These are phyloP conservation scores for Tetrapyrgos nigripes DNA, from an alignment of 1,284 basidiomycete genomes.

Conservation along the genomic window DNA sequence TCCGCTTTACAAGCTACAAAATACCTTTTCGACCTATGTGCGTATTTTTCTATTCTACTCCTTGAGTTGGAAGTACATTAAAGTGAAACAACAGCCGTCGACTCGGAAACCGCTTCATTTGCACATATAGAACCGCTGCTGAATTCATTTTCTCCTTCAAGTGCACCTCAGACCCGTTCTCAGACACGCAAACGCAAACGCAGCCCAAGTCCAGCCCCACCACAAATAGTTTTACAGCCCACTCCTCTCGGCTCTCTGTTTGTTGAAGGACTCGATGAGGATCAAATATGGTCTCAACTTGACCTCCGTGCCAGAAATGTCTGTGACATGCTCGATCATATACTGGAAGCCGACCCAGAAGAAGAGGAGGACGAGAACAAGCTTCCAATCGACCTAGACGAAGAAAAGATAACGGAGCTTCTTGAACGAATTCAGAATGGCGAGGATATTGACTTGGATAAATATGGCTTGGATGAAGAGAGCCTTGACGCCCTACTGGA, in stretches of 20 bases:
- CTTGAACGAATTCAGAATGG: constrained; percentile 32
- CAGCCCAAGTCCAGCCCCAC: constrained; percentile 40
- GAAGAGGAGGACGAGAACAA: constrained; percentile 32
- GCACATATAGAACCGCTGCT: constrained; percentile 75
- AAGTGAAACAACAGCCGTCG: constrained; percentile 68
- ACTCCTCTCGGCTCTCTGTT: constrained; percentile 84
- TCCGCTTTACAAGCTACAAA: constrained; percentile 76
- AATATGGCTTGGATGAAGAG: constrained; percentile 30
- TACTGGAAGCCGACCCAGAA: constrained; percentile 55
- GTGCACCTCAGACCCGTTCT: constrained; percentile 76
- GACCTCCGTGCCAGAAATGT: constrained; percentile 77
- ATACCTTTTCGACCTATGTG: constrained; percentile 84
- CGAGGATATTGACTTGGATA: constrained; percentile 34
- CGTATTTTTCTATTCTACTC: constrained; percentile 31
- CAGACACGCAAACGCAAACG: constrained; percentile 58
- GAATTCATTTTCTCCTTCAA: constrained; percentile 63
- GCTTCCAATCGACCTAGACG: constrained; percentile 34
- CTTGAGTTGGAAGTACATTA: no score
- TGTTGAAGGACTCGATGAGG: constrained; percentile 84
- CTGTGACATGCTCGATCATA: constrained; percentile 67
- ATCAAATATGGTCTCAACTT: constrained; percentile 94
- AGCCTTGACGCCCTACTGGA: constrained; percentile 15
- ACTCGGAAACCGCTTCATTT: constrained; percentile 69
- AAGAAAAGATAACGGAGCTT: constrained; percentile 28
- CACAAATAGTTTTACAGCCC: constrained; percentile 52